Evolutionary conservation across 371 early-diverging fungal species (phyloP), one percentile per base, ranked within the genome.

Genomic region (Neoconidiobolus thromboides): DNA sequence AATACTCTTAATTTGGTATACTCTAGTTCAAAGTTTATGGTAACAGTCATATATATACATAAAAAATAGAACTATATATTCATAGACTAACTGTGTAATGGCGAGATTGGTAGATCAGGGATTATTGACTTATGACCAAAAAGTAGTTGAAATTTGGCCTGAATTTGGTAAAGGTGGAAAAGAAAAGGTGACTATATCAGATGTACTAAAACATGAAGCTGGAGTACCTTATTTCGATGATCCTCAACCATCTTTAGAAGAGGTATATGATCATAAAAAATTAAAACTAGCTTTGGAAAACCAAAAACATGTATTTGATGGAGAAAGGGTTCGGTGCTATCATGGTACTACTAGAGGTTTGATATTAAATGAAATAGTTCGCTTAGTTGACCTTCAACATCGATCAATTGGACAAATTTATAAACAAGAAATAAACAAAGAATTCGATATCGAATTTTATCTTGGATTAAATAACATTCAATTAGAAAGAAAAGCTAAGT

Each of bases 161-260:
- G 85, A 85, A 61, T 87, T 87, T 65, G 85, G 74, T 1, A 74
- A 77, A 61, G 80, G 80, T 26, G 76, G 76, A 62, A 87, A 87
- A 69, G 76, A 81, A 51, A 69, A 85, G 60, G 86, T 87, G 1
- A 81, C 81, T 0, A 42, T 87, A 42, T 64, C 61, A 6, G 76
- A 79, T 55, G 60, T 85, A 55, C 71, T 85, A 75, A 67, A 64
- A 26, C 84, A 87, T 60, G 73, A 74, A 10, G 77, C 75, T 7
- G 86, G 87, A 1, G 76, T 87, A 2, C 65, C 76, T 1, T 74
- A 48, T 54, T 62, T 85, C 37, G 79, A 81, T 60, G 56, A 71
- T 3, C 67, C 67, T 15, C 43, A 54, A 2, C 49, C 81, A 2
- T 60, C 67, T 1, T 63, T 68, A 61, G 65, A 63, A 38, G 59